Evolutionary conservation across 768 basidiomycete species (phyloP).

Genomic region (Tricholomella constricta): DNA sequence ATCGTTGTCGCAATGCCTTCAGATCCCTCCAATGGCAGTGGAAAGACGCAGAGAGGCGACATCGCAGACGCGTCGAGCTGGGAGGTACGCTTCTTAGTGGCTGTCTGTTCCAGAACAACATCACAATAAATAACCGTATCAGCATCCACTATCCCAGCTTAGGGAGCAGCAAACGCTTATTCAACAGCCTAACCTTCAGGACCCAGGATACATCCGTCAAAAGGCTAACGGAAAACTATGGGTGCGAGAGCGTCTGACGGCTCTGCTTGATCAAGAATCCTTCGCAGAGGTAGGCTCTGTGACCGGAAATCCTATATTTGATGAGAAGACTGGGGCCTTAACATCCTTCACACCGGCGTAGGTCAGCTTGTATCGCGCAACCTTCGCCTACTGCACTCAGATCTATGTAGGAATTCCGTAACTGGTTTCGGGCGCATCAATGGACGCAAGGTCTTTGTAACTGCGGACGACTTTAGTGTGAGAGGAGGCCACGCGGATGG

Average conservation of each 20-base stretch:
- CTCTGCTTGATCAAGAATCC: slow-evolving; percentile 33
- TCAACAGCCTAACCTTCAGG: slow-evolving; percentile 32
- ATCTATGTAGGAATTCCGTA: slow-evolving; percentile 33
- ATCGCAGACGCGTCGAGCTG: slow-evolving; percentile 26
- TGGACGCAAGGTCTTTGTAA: slow-evolving; percentile 38
- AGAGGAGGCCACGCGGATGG: slow-evolving; percentile 46
- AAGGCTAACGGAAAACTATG: slow-evolving; percentile 40
- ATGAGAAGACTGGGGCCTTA: slow-evolving; percentile 29
- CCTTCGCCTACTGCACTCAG: not conserved
- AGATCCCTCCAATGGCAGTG: slow-evolving; percentile 5
- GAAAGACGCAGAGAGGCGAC: not conserved
- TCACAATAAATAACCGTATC: not conserved
- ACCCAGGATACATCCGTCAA: slow-evolving; percentile 42
- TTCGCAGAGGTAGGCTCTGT: slow-evolving; percentile 40
- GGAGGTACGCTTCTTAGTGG: slow-evolving; percentile 25
- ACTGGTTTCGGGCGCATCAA: slow-evolving; percentile 38
- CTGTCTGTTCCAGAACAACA: no score
- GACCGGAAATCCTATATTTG: slow-evolving; percentile 34
- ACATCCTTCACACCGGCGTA: slow-evolving; percentile 40
- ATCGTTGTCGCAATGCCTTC: slow-evolving; percentile 20
- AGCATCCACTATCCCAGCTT: slow-evolving; percentile 34
- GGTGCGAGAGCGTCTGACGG: slow-evolving; percentile 40
- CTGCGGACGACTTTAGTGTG: slow-evolving; percentile 45
- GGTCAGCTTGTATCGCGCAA: slow-evolving; percentile 9
- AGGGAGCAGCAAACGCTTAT: slow-evolving; percentile 33